Evolutionary conservation across 2,329 filamentous ascomycete species (phyloP).

Genomic region (Sclerotinia subarctica): DNA sequence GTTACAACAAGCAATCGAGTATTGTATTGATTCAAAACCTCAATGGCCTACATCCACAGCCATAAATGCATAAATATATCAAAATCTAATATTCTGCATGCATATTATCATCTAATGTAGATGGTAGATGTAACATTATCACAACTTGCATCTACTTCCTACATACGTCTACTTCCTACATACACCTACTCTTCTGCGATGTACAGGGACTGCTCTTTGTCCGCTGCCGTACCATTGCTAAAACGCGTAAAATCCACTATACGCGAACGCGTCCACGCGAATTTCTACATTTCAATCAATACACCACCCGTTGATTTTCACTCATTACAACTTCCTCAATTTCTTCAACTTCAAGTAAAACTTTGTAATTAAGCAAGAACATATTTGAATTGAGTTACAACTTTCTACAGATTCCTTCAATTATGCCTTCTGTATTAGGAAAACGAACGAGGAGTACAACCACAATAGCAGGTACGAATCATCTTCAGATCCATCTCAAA

Average conservation of each 20-base stretch:
- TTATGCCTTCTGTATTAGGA: constrained; percentile 44
- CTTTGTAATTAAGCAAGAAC: constrained; percentile 23
- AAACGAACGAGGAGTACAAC: constrained; percentile 46
- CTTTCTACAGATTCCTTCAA: constrained; percentile 20
- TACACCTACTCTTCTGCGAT: not conserved
- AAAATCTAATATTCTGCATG: not conserved
- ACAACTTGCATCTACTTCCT: not conserved
- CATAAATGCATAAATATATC: not conserved
- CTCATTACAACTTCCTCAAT: constrained; percentile 15
- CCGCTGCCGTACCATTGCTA: constrained; percentile 3
- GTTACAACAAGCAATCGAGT: too few species aligned
- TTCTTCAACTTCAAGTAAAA: constrained; percentile 9
- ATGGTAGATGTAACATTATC: not conserved
- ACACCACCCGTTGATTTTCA: not conserved
- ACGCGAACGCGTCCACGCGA: constrained; percentile 15
- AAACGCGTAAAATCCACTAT: constrained; percentile 12
- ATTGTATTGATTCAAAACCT: not conserved
- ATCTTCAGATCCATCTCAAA: constrained; percentile 18
- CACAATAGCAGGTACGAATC: constrained; percentile 40
- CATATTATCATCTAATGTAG: not conserved
- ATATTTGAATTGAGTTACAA: constrained; percentile 8
- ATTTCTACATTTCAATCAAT: constrained; percentile 3
- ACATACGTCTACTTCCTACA: constrained; percentile 10
- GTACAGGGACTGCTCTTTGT: not conserved
- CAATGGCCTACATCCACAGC: not conserved